A percentile compares a stretch with the other conserved stretches of the same genome.
Evolutionary conservation across 257 asterid genomes (phyloP).

Genomic region (Nicotiana benthamiana): DNA sequence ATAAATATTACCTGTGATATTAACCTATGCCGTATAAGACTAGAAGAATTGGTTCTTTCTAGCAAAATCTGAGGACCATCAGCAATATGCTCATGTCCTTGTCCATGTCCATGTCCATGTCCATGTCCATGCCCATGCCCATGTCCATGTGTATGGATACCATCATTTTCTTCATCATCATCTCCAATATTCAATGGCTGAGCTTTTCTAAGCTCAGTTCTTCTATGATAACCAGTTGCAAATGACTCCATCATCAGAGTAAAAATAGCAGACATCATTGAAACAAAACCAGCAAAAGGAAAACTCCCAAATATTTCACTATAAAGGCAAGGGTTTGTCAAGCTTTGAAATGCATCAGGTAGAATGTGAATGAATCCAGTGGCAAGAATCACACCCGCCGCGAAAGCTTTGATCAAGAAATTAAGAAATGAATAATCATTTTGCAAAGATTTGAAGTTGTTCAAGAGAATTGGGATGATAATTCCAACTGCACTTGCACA

Average conservation of each 20-base stretch:
- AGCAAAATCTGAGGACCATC: conserved; percentile 5
- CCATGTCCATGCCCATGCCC: no score
- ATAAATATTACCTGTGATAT: conserved; percentile 23
- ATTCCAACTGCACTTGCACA: conserved; percentile 15
- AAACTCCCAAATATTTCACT: conserved; percentile 10
- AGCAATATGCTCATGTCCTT: background rate
- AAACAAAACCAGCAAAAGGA: conserved; percentile 18
- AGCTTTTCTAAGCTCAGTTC: conserved; percentile 15
- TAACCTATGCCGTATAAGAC: conserved; percentile 17
- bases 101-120: no score
- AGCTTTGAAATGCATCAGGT: conserved; percentile 23
- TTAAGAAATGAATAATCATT: conserved; percentile 15
- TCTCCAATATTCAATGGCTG: conserved; percentile 17
- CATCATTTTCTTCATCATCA: background rate
- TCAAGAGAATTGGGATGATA: conserved; percentile 16
- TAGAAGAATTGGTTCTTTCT: conserved; percentile 14
- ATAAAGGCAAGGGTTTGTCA: conserved; percentile 9
- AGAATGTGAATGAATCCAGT: conserved; percentile 26
- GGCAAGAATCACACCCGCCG: conserved; percentile 25
- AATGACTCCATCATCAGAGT: conserved; percentile 23
- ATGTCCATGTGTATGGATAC: conserved; percentile 6
- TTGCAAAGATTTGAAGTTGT: conserved; percentile 9
- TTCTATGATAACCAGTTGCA: conserved; percentile 17
- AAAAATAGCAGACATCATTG: conserved; percentile 23
- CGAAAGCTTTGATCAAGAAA: conserved; percentile 21